These are phyloP conservation scores for Solanum tarapatanum DNA, from an alignment of 257 asterid species.

Conservation along the genomic window DNA sequence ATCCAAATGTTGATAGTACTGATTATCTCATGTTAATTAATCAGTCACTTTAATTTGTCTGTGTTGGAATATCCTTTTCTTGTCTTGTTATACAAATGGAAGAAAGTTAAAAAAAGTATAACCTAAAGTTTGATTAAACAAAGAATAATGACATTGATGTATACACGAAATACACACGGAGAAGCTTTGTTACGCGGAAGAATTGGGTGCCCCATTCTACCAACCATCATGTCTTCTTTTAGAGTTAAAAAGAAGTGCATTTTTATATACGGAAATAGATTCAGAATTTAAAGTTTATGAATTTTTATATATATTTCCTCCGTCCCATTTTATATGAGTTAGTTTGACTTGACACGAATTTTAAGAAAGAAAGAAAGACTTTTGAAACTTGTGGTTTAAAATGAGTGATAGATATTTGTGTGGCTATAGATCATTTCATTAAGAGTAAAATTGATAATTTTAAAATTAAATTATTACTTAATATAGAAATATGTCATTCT, in stretches of 20 bases:
- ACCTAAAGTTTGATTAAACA: background rate
- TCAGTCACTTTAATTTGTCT: background rate
- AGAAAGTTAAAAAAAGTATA: background rate
- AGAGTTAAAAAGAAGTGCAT: background rate
- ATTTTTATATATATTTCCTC: background rate
- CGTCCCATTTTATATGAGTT: too few relatives aligned
- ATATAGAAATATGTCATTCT: background rate
- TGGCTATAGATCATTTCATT: background rate
- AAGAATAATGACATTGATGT: background rate
- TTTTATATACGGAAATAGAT: background rate
- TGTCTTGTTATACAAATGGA: background rate
- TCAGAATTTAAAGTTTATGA: background rate
- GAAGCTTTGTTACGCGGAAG: background rate
- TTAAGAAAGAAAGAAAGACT: too few relatives aligned
- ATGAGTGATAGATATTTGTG: background rate
- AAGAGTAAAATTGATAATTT: too few relatives aligned
- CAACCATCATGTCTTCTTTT: background rate
- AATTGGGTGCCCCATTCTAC: conserved; percentile 4
- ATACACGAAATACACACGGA: conserved; percentile 28
- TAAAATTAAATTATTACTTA: too few relatives aligned
- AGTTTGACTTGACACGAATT: background rate
- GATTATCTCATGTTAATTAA: background rate
- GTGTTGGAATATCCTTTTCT: background rate
- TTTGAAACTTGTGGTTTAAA: too few relatives aligned
- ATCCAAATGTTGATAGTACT: background rate